Base-by-base conservation (phyloP, 2,329 filamentous ascomycete species). In the Helminthosporium solani region DNA sequence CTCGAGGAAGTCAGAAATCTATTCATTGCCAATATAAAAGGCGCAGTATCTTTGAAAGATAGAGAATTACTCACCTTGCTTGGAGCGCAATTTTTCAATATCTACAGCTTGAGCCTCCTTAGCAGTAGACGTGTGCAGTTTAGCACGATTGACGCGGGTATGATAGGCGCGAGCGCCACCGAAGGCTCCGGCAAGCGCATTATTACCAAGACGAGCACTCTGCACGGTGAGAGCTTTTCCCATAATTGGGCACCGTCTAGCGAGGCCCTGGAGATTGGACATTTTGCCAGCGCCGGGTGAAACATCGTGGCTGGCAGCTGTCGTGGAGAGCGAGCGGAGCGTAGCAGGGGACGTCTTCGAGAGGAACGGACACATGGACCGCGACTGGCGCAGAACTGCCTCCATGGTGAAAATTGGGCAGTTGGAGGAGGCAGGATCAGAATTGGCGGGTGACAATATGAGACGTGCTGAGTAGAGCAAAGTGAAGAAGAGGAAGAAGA, bases 181-280 rank as follows among this genome's bases (percentile, higher is more conserved):
- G 57, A 75, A 78, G 54, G 74, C 75, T 30, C 75, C 75, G 31
- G 73, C 71, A 16, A 78, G 68, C 25, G 71, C 67, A 52, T 65
- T 68, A 59, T 74, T 74, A 57, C 67, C 69, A 50, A 72, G 70
- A 63, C 77, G 78, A 47, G 75, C 73, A 49, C 74, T 75, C 79
- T 96, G 92, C 31, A 96, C 86, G 51, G 90, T 88, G 70, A 99
- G 83, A 33, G 94, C 94, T 80, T 96, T 95, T 72, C 91, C 92
- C 94, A 99, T 99, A 73, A 99, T 87, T 48, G 94, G 94, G 81
- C 94, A 99, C 72, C 92, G 90, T 68, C 90, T 86, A 64, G 90
- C 94, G 66, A 95, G 84, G 59, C 94, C 84, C 78, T 97, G 94
- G 64, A 99, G 81, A 76, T 96, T 97, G 66, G 90, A 96, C 84